Evolutionary conservation across 805 yeast genomes (phyloP).

Genomic region (Candida sonorensis): DNA sequence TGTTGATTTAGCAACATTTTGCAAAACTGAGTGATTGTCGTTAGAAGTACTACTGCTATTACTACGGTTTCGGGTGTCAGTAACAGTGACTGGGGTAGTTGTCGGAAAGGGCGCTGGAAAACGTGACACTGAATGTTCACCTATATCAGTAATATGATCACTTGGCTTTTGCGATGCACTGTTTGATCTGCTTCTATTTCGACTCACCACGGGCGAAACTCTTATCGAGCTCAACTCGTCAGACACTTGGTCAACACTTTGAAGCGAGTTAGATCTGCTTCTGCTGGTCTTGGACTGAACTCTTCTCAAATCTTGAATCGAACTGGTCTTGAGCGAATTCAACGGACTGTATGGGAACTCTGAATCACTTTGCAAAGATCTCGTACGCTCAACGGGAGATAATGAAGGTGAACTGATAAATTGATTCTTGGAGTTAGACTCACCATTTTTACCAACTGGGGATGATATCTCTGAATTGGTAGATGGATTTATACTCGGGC

Average conservation of each 20-base stretch:
- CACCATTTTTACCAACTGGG: neutral
- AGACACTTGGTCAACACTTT: constrained; percentile 9
- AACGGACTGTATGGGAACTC: constrained; percentile 24
- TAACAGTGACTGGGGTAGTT: too few relatives aligned
- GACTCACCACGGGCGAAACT: constrained; percentile 8
- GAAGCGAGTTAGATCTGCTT: constrained; percentile 24
- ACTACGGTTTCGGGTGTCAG: too few relatives aligned
- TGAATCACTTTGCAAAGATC: constrained; percentile 16
- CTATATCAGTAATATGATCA: constrained; percentile 13
- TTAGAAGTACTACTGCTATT: neutral
- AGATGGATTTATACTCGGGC: neutral
- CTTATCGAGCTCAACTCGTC: constrained; percentile 8
- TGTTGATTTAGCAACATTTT: neutral
- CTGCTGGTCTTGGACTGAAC: constrained; percentile 12
- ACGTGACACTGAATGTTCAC: constrained; percentile 6
- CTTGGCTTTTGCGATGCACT: constrained; percentile 20
- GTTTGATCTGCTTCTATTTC: constrained; percentile 18
- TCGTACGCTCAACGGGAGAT: constrained; percentile 10
- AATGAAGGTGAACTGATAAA: constrained; percentile 2
- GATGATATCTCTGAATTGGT: neutral
- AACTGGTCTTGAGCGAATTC: constrained; percentile 21
- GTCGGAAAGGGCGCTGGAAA: too few relatives aligned
- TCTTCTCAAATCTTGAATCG: constrained; percentile 13
- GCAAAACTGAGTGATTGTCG: neutral
- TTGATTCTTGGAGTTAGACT: neutral